Evolutionary conservation across 2,329 filamentous ascomycete genomes (phyloP).

Genomic region (Trichoderma sp.): DNA sequence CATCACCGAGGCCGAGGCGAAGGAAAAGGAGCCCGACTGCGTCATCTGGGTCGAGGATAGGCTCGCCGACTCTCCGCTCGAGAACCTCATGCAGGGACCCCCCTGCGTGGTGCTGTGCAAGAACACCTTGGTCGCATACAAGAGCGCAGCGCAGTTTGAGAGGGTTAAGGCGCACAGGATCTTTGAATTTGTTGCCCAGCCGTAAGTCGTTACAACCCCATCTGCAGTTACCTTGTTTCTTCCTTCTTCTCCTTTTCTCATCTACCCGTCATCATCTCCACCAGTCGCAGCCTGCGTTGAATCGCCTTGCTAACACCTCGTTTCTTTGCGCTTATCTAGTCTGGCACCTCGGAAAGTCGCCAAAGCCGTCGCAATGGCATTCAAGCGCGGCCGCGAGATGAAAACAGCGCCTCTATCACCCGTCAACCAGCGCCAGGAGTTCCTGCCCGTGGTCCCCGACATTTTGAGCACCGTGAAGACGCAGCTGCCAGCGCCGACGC

Average conservation of each 20-base stretch:
- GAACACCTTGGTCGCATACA: conserved; percentile 39
- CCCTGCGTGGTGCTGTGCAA: conserved; percentile 41
- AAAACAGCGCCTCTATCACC: conserved; percentile 15
- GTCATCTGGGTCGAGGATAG: conserved; percentile 31
- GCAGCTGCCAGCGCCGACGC: neutral
- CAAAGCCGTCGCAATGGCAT: conserved; percentile 26
- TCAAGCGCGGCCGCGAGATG: conserved; percentile 24
- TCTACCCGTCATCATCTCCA: neutral
- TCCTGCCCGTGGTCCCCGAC: neutral
- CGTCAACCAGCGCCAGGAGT: neutral
- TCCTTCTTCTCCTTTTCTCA: neutral
- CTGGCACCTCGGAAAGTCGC: conserved; percentile 43
- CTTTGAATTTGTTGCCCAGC: conserved; percentile 45
- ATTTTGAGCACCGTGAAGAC: conserved; percentile 10
- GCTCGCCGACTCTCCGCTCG: conserved; percentile 4
- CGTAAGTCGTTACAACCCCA: conserved; percentile 34
- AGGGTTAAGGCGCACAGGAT: conserved; percentile 31
- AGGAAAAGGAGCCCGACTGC: conserved; percentile 34
- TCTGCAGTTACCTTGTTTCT: neutral
- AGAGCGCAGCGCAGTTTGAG: conserved; percentile 28
- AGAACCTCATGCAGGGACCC: conserved; percentile 22
- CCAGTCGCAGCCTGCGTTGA: neutral
- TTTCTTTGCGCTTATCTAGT: conserved; percentile 28
- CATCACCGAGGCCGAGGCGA: conserved; percentile 28
- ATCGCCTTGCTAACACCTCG: neutral